Conservation (phyloP, 2,329 filamentous ascomycete genomes). For the Fonsecaea erecta region DNA sequence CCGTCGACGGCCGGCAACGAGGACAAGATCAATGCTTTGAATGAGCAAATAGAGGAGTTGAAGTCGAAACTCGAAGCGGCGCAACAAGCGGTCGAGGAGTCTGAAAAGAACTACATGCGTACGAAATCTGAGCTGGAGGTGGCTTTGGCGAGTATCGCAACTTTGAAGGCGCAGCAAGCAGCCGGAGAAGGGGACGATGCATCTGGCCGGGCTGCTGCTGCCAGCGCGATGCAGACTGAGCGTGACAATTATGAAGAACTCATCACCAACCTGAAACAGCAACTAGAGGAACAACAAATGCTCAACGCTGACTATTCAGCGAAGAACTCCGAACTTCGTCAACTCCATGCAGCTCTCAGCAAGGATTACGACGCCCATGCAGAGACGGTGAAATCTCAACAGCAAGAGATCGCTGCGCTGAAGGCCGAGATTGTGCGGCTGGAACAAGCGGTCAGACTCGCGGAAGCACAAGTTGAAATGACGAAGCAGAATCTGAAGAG, state of each 20-base stretch:
- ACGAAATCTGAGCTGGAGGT: slow-evolving; percentile 76
- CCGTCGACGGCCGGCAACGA: slow-evolving; percentile 53
- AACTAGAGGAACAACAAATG: slow-evolving; percentile 80
- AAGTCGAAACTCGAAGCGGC: slow-evolving; percentile 74
- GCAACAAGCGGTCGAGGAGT: slow-evolving; percentile 71
- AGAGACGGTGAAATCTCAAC: slow-evolving; percentile 62
- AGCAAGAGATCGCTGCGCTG: slow-evolving; percentile 53
- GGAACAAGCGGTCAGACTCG: slow-evolving; percentile 53
- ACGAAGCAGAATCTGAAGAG: slow-evolving; percentile 54
- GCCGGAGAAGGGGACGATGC: slow-evolving; percentile 38
- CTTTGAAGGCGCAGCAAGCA: slow-evolving; percentile 46
- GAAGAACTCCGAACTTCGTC: slow-evolving; percentile 75
- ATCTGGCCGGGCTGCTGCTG: slow-evolving; percentile 41
- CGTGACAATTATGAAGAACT: slow-evolving; percentile 64
- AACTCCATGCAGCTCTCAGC: slow-evolving; percentile 69
- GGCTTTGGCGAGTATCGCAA: slow-evolving; percentile 61
- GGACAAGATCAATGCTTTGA: slow-evolving; percentile 56
- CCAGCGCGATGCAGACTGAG: slow-evolving; percentile 56
- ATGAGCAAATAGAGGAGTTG: slow-evolving; percentile 74
- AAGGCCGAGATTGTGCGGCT: slow-evolving; percentile 37
- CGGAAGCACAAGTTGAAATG: slow-evolving; percentile 58
- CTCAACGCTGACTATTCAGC: slow-evolving; percentile 70
- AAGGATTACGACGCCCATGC: slow-evolving; percentile 70
- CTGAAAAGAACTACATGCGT: slow-evolving; percentile 72
- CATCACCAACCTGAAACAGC: slow-evolving; percentile 66